A percentile compares a stretch with the other conserved stretches of the same genome.
Evolutionary conservation across 2,329 filamentous ascomycete species (phyloP).

Genomic region (Colletotrichum paranaense): DNA sequence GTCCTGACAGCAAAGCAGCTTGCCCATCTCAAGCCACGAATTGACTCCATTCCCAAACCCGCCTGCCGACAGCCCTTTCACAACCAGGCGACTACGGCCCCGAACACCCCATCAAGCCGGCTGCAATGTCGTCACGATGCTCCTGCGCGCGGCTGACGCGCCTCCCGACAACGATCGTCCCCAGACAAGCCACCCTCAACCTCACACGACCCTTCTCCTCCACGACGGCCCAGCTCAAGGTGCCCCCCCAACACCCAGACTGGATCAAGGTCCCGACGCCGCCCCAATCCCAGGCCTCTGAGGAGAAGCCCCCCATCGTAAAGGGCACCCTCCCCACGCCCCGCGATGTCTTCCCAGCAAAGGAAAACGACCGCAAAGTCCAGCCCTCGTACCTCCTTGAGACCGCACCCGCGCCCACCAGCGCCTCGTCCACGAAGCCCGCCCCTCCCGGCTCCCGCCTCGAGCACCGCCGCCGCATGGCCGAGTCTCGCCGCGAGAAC

Average conservation of each 20-base stretch:
- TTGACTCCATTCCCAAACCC: conserved; percentile 2
- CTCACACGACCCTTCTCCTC: conserved; percentile 46
- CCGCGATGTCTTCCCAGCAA: conserved; percentile 78
- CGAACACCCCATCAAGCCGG: conserved; percentile 4
- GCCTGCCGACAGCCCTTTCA: conserved; percentile 2
- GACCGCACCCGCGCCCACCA: conserved; percentile 67
- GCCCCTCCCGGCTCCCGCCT: conserved; percentile 48
- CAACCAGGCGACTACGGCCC: conserved; percentile 10
- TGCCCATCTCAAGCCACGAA: conserved; percentile 20
- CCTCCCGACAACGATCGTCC: conserved; percentile 11
- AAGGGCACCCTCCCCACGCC: conserved; percentile 88
- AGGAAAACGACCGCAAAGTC: conserved; percentile 69
- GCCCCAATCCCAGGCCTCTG: conserved; percentile 80
- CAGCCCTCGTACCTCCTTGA: conserved; percentile 68
- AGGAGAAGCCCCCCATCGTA: conserved; percentile 58
- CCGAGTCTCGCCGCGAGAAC: conserved; percentile 76
- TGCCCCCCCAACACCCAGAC: conserved; percentile 84
- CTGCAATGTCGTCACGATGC: conserved; percentile 34
- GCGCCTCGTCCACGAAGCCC: conserved; percentile 48
- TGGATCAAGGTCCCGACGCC: conserved; percentile 86
- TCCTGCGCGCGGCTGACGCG: conserved; percentile 32
- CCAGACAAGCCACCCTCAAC: conserved; percentile 22
- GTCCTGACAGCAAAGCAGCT: conserved; percentile 9
- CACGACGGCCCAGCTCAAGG: conserved; percentile 40
- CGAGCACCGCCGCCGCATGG: conserved; percentile 79